Evolutionary conservation across 306 rosid species (phyloP).

Genomic region (Canavalia ensiformis): DNA sequence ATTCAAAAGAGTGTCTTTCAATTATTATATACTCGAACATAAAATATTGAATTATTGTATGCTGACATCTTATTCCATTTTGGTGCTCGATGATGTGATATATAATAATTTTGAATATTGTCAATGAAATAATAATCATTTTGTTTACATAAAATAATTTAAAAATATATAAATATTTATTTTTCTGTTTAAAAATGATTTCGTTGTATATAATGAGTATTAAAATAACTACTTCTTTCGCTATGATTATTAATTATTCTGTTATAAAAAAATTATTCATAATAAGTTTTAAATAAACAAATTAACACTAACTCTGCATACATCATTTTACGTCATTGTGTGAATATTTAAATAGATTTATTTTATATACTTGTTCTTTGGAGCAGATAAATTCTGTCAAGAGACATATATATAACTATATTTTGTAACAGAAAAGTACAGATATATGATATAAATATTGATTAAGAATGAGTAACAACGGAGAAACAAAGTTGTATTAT

Average conservation of each 20-base stretch:
- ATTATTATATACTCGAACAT: conserved; percentile 2
- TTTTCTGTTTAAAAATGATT: not conserved
- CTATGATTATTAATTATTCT: not conserved
- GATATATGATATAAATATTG: not conserved
- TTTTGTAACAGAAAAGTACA: not conserved
- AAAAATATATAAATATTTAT: too few relatives aligned
- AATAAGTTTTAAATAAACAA: not conserved
- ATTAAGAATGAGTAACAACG: not conserved
- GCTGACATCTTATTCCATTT: conserved; percentile 13
- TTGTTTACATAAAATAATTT: not conserved
- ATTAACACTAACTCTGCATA: not conserved
- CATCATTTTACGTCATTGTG: not conserved
- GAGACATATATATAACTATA: not conserved
- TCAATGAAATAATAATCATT: not conserved
- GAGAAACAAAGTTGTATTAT: not conserved
- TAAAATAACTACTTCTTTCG: not conserved
- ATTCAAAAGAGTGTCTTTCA: not conserved
- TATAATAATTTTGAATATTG: not conserved
- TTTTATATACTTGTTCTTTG: not conserved
- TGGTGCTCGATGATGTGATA: conserved; percentile 3
- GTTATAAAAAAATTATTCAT: not conserved
- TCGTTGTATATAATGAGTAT: not conserved
- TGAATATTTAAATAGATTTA: not conserved
- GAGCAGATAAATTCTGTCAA: not conserved
- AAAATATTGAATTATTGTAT: conserved; percentile 16